Percentiles rank a stretch among this genome's conserved stretches.
These are phyloP conservation scores for Hyphopichia homilentoma DNA, from an alignment of 805 yeast genomes.

Conservation along the genomic window DNA sequence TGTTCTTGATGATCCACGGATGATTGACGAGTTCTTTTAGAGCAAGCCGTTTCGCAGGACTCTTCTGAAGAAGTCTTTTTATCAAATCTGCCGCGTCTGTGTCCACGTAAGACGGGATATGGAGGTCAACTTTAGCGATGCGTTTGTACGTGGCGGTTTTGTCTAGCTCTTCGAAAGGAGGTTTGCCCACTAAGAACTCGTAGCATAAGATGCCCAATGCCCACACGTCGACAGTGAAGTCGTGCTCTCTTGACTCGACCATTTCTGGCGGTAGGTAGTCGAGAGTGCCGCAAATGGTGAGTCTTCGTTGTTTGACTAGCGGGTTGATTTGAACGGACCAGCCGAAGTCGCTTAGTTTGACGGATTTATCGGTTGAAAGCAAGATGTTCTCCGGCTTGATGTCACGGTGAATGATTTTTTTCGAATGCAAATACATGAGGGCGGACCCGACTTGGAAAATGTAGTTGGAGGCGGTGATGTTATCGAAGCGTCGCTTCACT, in stretches of 20 bases:
- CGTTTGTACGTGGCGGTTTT: constrained; percentile 76
- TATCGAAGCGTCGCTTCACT: constrained; percentile 64
- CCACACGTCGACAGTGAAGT: constrained; percentile 83
- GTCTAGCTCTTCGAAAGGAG: constrained; percentile 86
- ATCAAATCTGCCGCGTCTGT: constrained; percentile 78
- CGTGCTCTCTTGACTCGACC: constrained; percentile 80
- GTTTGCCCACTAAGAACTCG: constrained; percentile 82
- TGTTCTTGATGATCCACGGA: constrained; percentile 78
- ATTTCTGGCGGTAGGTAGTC: constrained; percentile 96
- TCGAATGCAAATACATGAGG: constrained; percentile 69
- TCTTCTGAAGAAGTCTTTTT: constrained; percentile 55
- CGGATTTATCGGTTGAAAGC: constrained; percentile 66
- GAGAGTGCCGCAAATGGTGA: constrained; percentile 90
- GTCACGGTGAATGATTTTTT: constrained; percentile 85
- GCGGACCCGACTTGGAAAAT: constrained; percentile 83
- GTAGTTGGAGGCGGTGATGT: constrained; percentile 71
- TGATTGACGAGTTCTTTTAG: constrained; percentile 64
- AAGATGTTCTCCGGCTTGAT: constrained; percentile 92
- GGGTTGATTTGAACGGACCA: constrained; percentile 69
- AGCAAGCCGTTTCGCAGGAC: constrained; percentile 62
- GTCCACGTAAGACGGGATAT: constrained; percentile 67
- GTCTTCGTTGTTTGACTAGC: constrained; percentile 38
- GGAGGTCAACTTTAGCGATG: constrained; percentile 72
- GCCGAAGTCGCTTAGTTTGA: constrained; percentile 92
- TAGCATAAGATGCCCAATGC: constrained; percentile 84